Evolutionary conservation across 352 stramenopile species (phyloP), one percentile per base, ranked within the genome.

Genomic region (Globisporangium parvum): DNA sequence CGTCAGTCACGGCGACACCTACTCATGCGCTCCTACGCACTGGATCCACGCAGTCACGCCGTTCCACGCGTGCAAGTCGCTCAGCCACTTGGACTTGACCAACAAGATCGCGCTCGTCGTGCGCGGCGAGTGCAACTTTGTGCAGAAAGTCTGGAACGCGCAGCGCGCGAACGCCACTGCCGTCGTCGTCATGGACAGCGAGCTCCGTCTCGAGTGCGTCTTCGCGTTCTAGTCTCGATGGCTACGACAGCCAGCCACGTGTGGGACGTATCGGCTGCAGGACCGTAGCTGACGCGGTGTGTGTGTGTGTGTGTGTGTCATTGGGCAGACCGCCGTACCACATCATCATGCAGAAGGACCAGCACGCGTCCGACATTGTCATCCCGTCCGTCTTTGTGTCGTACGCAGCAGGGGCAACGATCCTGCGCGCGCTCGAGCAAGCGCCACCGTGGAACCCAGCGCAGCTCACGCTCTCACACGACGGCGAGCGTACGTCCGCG

Each of bases 341-440:
- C 41, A 89, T 92, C 59, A 88, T 92, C 64, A 92, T 92, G 82
- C 85, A 89, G 65, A 84, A 85, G 41, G 80, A 92, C 60, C 72
- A 89, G 57, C 82, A 88, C 60, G 76, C 77, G 41, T 73, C 69
- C 45, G 70, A 66, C 26, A 59, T 92, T 24, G 64, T 53, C 18
- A 92, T 92, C 51, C 82, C 82, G 46, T 81, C 68, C 1, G 74
- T 90, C 17, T 92, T 92, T 59, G 71, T 92, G 37, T 77, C 77
- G 42, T 89, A 88, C 57, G 50, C 51, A 10, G 79, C 79, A 17
- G 82, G 82, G 28, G 77, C 88, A 50, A 73, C 65, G 63, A 67
- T 90, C 26, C 51, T 90, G 37, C 47, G 70, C 35, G 52, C 57
- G 21, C 60, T 86, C 31, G 62, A 52, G 31, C 62, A 57, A 12